A percentile compares a stretch with the other conserved stretches of the same genome.
Conservation (phyloP, 805 yeast genomes). For the Metschnikowia lunata region DNA sequence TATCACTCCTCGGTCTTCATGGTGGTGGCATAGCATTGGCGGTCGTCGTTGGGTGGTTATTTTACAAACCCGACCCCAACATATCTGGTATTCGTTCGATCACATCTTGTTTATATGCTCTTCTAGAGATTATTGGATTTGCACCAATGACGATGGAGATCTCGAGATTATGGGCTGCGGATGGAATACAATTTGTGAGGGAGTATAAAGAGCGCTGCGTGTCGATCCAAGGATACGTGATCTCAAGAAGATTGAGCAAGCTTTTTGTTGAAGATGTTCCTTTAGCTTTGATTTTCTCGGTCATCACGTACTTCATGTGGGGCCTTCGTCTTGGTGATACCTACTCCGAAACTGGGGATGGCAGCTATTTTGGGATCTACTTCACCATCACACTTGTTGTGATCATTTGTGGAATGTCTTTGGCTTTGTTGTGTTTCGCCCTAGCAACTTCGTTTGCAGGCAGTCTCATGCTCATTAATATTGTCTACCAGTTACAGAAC, state of each 20-base stretch:
- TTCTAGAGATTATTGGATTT: slow-evolving; percentile 39
- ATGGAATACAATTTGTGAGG: slow-evolving; percentile 39
- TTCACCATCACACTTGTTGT: slow-evolving; percentile 56
- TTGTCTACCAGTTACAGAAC: slow-evolving; percentile 65
- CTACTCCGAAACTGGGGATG: slow-evolving; percentile 11
- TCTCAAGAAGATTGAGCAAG: slow-evolving; percentile 63
- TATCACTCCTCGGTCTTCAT: slow-evolving; percentile 32
- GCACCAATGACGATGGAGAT: slow-evolving; percentile 37
- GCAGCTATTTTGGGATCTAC: slow-evolving; percentile 50
- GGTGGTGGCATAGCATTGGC: slow-evolving; percentile 49
- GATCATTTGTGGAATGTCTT: slow-evolving; percentile 52
- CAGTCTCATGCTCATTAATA: slow-evolving; percentile 58
- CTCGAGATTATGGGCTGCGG: slow-evolving; percentile 36
- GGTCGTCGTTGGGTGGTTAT: slow-evolving; percentile 71
- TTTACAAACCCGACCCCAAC: slow-evolving; percentile 55
- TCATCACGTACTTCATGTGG: slow-evolving; percentile 71
- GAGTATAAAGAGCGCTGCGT: slow-evolving; percentile 71
- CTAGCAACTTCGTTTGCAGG: slow-evolving; percentile 56
- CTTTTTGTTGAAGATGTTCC: slow-evolving; percentile 66
- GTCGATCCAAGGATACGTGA: slow-evolving; percentile 59
- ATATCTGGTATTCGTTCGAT: slow-evolving; percentile 62
- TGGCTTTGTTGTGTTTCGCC: slow-evolving; percentile 52
- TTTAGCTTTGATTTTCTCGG: slow-evolving; percentile 53
- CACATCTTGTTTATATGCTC: slow-evolving; percentile 34
- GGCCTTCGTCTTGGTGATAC: slow-evolving; percentile 47